These are phyloP conservation scores for Metschnikowia colocasiae DNA, from an alignment of 805 yeast species.

Conservation along the genomic window DNA sequence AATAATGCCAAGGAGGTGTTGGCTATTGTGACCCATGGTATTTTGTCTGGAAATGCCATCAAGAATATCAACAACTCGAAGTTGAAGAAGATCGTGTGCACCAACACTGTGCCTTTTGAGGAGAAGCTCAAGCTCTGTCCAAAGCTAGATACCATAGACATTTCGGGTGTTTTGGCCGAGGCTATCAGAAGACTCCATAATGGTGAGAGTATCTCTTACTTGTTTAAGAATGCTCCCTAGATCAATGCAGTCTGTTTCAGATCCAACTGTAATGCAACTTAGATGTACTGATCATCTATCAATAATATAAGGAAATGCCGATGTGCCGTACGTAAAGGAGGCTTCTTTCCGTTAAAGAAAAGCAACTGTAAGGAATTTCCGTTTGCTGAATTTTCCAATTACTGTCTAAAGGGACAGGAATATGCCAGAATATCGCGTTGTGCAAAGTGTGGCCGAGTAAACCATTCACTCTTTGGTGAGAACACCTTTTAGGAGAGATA, in stretches of 20 bases:
- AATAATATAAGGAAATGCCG: too few relatives aligned
- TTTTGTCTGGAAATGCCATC: conserved; percentile 70
- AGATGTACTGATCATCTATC: not conserved
- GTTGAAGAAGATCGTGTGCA: conserved; percentile 67
- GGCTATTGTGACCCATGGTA: conserved; percentile 82
- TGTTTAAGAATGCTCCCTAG: conserved; percentile 64
- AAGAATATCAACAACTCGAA: conserved; percentile 65
- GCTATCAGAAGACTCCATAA: conserved; percentile 81
- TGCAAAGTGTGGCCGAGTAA: too few relatives aligned
- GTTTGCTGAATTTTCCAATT: too few relatives aligned
- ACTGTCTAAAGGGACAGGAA: too few relatives aligned
- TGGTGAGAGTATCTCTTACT: conserved; percentile 80
- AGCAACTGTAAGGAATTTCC: too few relatives aligned
- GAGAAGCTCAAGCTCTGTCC: conserved; percentile 57
- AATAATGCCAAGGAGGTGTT: conserved; percentile 70
- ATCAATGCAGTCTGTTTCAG: not conserved
- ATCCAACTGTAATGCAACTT: not conserved
- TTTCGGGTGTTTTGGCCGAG: conserved; percentile 73
- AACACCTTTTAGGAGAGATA: too few relatives aligned
- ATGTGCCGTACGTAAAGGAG: too few relatives aligned
- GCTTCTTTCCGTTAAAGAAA: too few relatives aligned
- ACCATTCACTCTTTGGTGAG: too few relatives aligned
- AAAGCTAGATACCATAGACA: conserved; percentile 64
- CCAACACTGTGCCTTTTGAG: conserved; percentile 76
- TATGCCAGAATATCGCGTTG: too few relatives aligned